phyloP scores from a whole-genome alignment of 106 monocot genomes.

The Dendrobium officinale region DNA sequence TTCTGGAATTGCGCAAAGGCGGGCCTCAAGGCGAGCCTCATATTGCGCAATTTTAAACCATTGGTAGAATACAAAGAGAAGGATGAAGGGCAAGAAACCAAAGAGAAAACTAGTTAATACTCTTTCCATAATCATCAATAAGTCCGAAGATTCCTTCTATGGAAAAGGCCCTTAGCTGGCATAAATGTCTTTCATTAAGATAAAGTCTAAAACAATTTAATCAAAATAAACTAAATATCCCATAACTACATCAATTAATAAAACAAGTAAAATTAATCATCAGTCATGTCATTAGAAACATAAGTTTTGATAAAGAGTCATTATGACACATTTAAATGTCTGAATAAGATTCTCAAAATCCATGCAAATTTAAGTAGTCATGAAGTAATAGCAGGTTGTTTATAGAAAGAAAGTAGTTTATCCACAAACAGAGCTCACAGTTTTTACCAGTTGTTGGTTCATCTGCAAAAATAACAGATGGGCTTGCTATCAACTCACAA shows the following conservation, averaged over 20 bases:
- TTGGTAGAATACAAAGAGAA: neutral
- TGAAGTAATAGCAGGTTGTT: neutral
- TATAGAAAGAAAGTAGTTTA: neutral
- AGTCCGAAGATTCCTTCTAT: neutral
- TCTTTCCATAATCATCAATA: neutral
- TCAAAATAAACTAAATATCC: neutral
- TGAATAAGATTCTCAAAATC: neutral
- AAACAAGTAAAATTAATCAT: neutral
- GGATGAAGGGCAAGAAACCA: neutral
- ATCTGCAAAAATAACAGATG: conserved; percentile 95
- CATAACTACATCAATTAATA: neutral
- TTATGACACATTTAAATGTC: neutral
- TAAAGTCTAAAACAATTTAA: neutral
- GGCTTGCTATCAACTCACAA: conserved; percentile 94
- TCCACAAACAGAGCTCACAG: neutral
- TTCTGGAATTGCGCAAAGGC: no score
- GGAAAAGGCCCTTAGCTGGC: neutral
- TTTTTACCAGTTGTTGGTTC: conserved; percentile 91
- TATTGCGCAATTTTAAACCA: no score
- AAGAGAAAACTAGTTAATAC: neutral
- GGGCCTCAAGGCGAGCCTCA: no score
- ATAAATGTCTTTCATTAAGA: neutral
- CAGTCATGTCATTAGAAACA: neutral
- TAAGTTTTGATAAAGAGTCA: neutral
- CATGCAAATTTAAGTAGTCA: neutral